These are phyloP conservation scores for Xylaria acuta DNA, from an alignment of 495 filamentous ascomycete species.

Conservation along the genomic window DNA sequence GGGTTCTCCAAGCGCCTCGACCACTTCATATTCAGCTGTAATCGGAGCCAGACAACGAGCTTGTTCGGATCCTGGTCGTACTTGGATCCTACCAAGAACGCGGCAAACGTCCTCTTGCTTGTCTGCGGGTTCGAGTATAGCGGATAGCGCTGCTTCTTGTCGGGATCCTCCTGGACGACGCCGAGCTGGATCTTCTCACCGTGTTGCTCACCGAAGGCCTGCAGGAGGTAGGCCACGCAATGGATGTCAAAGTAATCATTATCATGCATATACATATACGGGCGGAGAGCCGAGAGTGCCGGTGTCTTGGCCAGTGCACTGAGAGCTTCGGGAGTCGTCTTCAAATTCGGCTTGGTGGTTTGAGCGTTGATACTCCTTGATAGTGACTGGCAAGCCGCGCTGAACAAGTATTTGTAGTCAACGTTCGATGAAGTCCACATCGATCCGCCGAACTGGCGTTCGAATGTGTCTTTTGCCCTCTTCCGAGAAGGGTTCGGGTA, in stretches of 20 bases:
- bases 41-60: constrained; percentile 12
- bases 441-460: background rate
- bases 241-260: constrained; percentile 7
- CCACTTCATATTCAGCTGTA: background rate
- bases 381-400: background rate
- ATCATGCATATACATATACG: background rate
- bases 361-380: background rate
- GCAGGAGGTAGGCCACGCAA: background rate
- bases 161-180: constrained; percentile 1
- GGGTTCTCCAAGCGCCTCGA: background rate
- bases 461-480: background rate
- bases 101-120: background rate
- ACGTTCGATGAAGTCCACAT: background rate
- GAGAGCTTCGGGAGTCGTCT: background rate
- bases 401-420: constrained; percentile 3
- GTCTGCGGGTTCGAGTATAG: background rate
- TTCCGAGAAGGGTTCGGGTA: background rate
- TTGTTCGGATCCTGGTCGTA: constrained; percentile 11
- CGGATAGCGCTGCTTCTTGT: background rate
- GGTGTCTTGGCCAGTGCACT: background rate
- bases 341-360: background rate
- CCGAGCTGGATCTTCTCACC: constrained; percentile 21
- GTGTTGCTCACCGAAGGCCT: constrained; percentile 15
- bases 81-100: constrained; percentile 12
- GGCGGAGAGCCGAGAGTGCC: background rate